Evolutionary conservation across 495 filamentous ascomycete species (phyloP), one percentile per base, ranked within the genome.

Genomic region (Aspergillus olivimuriae): DNA sequence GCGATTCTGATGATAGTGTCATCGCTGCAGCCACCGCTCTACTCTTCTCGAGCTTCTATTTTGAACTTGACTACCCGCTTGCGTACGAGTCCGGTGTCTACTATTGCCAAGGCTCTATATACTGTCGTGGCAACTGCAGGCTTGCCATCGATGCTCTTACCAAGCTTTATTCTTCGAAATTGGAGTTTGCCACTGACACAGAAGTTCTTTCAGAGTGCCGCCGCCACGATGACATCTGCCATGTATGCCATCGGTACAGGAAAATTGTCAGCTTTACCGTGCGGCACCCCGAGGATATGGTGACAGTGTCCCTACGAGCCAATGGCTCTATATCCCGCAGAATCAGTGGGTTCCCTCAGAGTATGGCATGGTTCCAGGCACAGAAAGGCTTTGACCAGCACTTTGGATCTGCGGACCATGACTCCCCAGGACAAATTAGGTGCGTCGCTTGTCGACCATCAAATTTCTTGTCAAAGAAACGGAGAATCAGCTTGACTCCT

Each of bases 311-410:
- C n/a, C 15, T 57, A 6, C 34, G 38, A 11, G 24, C 39, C 18
- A 23, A 15, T 4, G 34, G 34, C 15, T 16, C 16, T 16, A 36
- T 18, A 8, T 21, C 17, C 17, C 32, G 51, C 21, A 53, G 41
- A 24, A 51, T 57, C 31, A 57, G 53, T 30, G 51, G 53, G n/a
- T 57, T 57, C 39, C 50, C 53, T 3, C 47, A 53, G 40, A 50
- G 16, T n/a, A 44, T 53, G 46, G n/a, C 24, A 18, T 57, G 51
- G 50, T 57, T 57, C 22, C 28, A 43, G 16, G 16, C 10, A 16
- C 46, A 57, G 26, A 41, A 57, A 40, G 43, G 47, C 7, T 30
- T 57, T 19, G 20, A 57, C 32, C 19, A 33, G 9, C 16, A 33
- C 19, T 42, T 42, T 23, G 39, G 39, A n/a, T 30, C 14, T 33